phyloP scores from a whole-genome alignment of 108 stramenopile species.

The Schizochytrium sp. region DNA sequence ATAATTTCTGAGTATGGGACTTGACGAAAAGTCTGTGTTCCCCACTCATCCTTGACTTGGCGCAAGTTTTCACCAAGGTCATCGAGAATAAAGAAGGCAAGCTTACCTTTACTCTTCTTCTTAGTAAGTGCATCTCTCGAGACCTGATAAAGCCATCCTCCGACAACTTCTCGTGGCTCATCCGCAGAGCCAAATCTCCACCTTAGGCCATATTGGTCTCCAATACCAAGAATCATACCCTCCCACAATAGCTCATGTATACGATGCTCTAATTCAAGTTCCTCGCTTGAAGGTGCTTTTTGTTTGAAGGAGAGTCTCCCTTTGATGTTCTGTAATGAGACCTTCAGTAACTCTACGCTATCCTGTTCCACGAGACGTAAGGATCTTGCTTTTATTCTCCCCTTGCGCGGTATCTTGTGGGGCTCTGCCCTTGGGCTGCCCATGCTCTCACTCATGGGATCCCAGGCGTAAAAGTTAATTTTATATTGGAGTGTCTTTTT shows the following conservation, averaged over 20 bases:
- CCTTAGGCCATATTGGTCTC: constrained; percentile 29
- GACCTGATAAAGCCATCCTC: constrained; percentile 50
- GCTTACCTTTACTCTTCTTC: constrained; percentile 30
- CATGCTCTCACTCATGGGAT: too few relatives aligned
- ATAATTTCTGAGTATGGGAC: constrained; percentile 1
- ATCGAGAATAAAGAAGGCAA: constrained; percentile 16
- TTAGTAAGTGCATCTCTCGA: not conserved
- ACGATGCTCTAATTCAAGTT: not conserved
- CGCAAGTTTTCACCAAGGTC: not conserved
- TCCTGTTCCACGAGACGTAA: too few relatives aligned
- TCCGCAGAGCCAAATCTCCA: constrained; percentile 51
- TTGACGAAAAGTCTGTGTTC: not conserved
- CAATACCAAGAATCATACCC: constrained; percentile 22
- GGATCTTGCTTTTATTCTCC: too few relatives aligned
- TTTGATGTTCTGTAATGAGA: not conserved
- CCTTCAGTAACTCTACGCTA: not conserved
- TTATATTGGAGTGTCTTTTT: too few relatives aligned
- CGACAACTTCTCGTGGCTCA: constrained; percentile 1
- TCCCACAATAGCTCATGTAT: constrained; percentile 14
- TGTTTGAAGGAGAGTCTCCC: constrained; percentile 32
- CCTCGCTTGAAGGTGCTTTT: constrained; percentile 23
- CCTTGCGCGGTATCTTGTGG: too few relatives aligned
- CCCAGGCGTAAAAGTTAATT: too few relatives aligned
- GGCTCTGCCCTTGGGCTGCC: too few relatives aligned
- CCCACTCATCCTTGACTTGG: constrained; percentile 50